Conservation (phyloP, 106 monocot genomes). For the Xerophyta viscosa region DNA sequence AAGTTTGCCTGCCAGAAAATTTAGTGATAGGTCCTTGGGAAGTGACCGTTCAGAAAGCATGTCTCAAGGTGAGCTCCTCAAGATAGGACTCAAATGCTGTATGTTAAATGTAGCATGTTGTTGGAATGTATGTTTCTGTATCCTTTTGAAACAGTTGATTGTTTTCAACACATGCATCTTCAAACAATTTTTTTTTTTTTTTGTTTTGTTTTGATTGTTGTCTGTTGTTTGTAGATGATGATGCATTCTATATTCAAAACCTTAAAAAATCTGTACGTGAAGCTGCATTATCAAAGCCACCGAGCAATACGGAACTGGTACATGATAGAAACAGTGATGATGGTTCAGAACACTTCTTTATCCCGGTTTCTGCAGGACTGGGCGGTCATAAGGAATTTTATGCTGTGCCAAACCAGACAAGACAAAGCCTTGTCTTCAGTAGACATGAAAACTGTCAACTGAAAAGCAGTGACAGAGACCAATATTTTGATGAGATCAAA, state of each 20-base stretch:
- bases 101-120: background rate
- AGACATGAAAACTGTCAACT: background rate
- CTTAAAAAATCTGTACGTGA: conserved; percentile 81
- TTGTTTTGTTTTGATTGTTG: background rate
- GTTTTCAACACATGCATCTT: too few relatives aligned
- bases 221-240: conserved; percentile 25
- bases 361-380: conserved; percentile 36
- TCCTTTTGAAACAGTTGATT: background rate
- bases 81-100: background rate
- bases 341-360: conserved; percentile 78
- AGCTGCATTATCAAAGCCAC: conserved; percentile 56
- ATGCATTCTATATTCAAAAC: conserved; percentile 34
- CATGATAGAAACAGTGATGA: conserved; percentile 48
- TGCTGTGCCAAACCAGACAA: conserved; percentile 25
- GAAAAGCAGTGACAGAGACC: background rate
- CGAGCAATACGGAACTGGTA: conserved; percentile 25
- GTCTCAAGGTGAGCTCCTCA: conserved; percentile 24
- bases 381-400: conserved; percentile 29
- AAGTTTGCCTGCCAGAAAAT: conserved; percentile 27
- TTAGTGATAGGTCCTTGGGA: conserved; percentile 10
- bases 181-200: background rate
- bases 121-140: background rate
- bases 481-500: background rate
- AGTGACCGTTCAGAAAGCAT: conserved; percentile 27
- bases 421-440: conserved; percentile 34